Evolutionary conservation across 2,329 filamentous ascomycete genomes (phyloP).

Genomic region (Pestalotiopsis sp.): DNA sequence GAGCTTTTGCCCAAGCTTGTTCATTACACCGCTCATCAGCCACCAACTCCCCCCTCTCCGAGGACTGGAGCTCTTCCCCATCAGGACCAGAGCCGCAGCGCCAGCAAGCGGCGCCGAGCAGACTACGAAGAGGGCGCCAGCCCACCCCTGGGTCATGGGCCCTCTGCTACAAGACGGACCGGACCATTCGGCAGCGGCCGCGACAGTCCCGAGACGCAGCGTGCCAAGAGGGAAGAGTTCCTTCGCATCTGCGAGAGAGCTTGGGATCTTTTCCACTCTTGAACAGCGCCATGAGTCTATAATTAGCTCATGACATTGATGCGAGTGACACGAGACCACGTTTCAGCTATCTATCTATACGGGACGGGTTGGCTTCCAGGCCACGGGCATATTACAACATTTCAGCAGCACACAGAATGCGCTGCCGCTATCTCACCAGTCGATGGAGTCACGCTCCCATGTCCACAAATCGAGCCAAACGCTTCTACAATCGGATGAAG

Average conservation of each 20-base stretch:
- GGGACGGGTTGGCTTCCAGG: not conserved
- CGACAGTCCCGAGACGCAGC: constrained; percentile 81
- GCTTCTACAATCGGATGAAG: not conserved
- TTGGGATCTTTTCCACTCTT: constrained; percentile 98
- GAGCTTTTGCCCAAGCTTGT: constrained; percentile 92
- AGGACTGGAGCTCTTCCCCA: constrained; percentile 50
- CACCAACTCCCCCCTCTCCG: constrained; percentile 86
- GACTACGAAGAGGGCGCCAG: constrained; percentile 94
- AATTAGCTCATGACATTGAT: constrained; percentile 25
- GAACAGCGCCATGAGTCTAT: constrained; percentile 30
- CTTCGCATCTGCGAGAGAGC: constrained; percentile 82
- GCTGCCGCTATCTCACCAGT: not conserved
- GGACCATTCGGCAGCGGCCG: constrained; percentile 81
- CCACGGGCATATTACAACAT: not conserved
- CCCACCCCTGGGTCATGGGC: constrained; percentile 76
- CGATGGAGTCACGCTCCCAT: not conserved
- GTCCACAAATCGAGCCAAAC: not conserved
- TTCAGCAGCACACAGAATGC: not conserved
- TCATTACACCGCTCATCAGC: constrained; percentile 93
- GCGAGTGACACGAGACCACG: constrained; percentile 12
- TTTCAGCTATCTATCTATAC: not conserved
- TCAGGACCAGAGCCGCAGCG: constrained; percentile 57
- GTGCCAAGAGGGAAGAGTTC: constrained; percentile 92
- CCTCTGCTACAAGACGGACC: constrained; percentile 54
- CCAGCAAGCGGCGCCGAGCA: constrained; percentile 75